These are phyloP conservation scores for Basipetospora chlamydospora DNA, from an alignment of 2,329 filamentous ascomycete species.

Conservation along the genomic window DNA sequence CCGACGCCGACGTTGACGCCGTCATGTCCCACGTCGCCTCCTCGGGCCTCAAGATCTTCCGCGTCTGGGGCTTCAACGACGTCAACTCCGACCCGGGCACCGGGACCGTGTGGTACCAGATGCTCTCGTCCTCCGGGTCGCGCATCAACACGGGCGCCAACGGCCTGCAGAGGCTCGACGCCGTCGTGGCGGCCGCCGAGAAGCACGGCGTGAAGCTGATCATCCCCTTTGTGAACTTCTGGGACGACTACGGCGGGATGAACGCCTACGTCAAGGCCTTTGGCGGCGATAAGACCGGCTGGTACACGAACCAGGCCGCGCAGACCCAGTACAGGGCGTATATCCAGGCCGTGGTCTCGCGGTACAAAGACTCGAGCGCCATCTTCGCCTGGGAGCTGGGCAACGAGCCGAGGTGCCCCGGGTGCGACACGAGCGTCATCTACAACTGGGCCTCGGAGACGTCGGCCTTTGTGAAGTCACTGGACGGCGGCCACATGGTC, in stretches of 20 bases:
- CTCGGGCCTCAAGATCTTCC: conserved; percentile 40
- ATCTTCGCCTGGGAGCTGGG: conserved; percentile 41
- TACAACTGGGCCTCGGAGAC: conserved; percentile 43
- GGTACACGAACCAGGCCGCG: conserved; percentile 39
- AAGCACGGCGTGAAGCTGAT: conserved; percentile 46
- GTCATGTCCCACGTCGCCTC: conserved; percentile 30
- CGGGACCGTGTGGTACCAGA: conserved; percentile 33
- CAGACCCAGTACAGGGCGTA: conserved; percentile 42
- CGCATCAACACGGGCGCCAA: conserved; percentile 47
- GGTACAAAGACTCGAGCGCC: conserved; percentile 30
- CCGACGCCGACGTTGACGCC: conserved; percentile 41
- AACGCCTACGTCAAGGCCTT: conserved; percentile 43
- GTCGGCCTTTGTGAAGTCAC: conserved; percentile 47
- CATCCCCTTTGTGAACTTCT: conserved; percentile 54
- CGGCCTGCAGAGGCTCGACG: conserved; percentile 46
- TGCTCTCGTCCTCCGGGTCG: conserved; percentile 29
- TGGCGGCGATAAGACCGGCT: conserved; percentile 35
- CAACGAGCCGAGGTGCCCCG: conserved; percentile 44
- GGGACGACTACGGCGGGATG: conserved; percentile 54
- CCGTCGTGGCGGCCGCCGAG: conserved; percentile 45
- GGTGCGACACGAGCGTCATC: conserved; percentile 42
- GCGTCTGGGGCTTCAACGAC: conserved; percentile 50
- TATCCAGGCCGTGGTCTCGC: conserved; percentile 30
- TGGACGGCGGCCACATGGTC: conserved; percentile 49
- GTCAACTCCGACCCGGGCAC: conserved; percentile 27